Conservation (phyloP, 768 basidiomycete genomes). For the Saitozyma sp. region DNA sequence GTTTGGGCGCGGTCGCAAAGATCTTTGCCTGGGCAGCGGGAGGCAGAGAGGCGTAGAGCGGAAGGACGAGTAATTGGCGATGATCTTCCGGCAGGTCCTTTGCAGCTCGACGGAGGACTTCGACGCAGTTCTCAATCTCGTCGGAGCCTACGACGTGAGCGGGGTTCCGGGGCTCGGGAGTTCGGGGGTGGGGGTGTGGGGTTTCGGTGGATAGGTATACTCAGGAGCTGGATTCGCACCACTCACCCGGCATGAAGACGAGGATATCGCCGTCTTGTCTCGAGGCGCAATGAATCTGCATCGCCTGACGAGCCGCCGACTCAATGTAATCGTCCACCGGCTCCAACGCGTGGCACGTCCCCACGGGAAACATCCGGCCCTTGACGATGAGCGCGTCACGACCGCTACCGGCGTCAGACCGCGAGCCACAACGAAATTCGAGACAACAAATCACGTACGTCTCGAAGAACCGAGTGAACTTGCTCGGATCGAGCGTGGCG, state of each 20-base stretch:
- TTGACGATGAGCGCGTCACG: conserved; percentile 74
- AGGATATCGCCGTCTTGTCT: conserved; percentile 74
- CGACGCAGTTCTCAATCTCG: conserved; percentile 85
- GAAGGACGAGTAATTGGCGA: conserved; percentile 67
- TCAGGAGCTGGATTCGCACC: not conserved
- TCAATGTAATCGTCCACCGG: conserved; percentile 83
- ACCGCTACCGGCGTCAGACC: conserved; percentile 19
- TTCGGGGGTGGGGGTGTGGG: not conserved
- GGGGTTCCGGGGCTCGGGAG: not conserved
- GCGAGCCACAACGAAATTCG: not conserved
- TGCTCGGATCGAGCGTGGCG: conserved; percentile 93
- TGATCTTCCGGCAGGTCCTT: conserved; percentile 63
- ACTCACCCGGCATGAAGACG: conserved; percentile 82
- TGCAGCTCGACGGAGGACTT: conserved; percentile 67
- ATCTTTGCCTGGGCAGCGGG: conserved; percentile 73
- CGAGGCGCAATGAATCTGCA: conserved; percentile 81
- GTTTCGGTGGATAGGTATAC: not conserved
- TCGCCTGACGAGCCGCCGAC: conserved; percentile 83
- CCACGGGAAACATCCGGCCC: conserved; percentile 89
- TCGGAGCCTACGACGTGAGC: conserved; percentile 70
- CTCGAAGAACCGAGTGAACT: conserved; percentile 83
- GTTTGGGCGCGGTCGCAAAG: conserved; percentile 66
- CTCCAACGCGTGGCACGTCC: conserved; percentile 68
- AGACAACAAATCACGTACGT: conserved; percentile 59
- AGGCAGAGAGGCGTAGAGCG: conserved; percentile 85